Base-by-base conservation (phyloP, 2,329 filamentous ascomycete species). In the Trichoderma lentiforme region DNA sequence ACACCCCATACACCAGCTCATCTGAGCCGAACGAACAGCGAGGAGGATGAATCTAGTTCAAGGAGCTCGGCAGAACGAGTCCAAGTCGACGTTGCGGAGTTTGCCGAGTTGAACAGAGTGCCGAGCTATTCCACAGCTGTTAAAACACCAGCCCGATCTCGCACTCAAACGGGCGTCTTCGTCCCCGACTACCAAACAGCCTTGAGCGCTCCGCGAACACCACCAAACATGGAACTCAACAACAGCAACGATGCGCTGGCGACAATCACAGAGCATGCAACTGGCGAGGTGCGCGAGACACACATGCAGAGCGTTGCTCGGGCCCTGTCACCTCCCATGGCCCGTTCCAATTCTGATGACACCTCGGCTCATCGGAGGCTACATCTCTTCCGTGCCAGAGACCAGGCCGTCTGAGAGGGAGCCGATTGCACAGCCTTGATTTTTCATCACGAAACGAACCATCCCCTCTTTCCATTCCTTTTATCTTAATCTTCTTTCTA, bases 41-140 rank as follows among this genome's bases (percentile, higher is more conserved):
- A 82, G 72, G 83, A 82, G 73, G 87, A 87, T 66, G 82, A 84
- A 11, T 80, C 81, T 5, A 87, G 87, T 18, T 86, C 86, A 5
- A 83, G 86, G 71, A 84, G 86, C 74, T 89, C 88, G 8, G 85
- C 86, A 4, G 86, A 90, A 75, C 87, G 90, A 74, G 76, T 86
- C 63, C 87, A 90, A 73, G 84, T 85, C 62, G 84, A 87, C 36
- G 87, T 90, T 72, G 82, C 85, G 21, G 89, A 92, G 74, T 82
- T 93, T 75, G 86, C 87, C 62, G 87, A 90, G 74, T 82, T 94
- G 56, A 92, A 86, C 79, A 92, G 92, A 74, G 92, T 95, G 2
- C 92, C 92, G 1, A 94, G 92, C 71, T 95, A 95, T 79, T 87
- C 88, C 18, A 94, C 92, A 1, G 92, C 92, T 0, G 88, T 94